Evolutionary conservation across 805 yeast genomes (phyloP), one percentile per base, ranked within the genome.

Genomic region (Saccharomycopsis guyanensis): DNA sequence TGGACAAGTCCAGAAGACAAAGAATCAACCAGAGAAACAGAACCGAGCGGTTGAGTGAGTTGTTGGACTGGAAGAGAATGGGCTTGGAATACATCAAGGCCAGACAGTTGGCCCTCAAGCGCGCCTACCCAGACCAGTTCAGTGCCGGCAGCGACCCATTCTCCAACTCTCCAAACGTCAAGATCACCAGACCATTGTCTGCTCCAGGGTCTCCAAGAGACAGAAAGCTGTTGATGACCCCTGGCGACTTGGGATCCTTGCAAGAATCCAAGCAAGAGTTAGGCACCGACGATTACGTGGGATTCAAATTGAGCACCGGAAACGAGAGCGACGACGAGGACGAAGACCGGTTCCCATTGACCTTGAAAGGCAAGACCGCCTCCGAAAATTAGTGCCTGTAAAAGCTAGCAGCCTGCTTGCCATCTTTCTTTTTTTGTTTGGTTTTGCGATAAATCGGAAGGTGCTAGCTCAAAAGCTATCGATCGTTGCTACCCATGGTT

Each of bases 61-160:
- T 91, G 57, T 75, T 91, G 51, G 98, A 91, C 68, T 91, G 98
- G 98, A 86, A 85, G 66, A 77, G 97, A 59, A 89, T 91, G 97
- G 98, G 98, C 0, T 70, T 91, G 44, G 98, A 93, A 65, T 91
- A 91, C 64, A 80, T 86, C 58, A 91, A 91, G 69, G 97, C 97
- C 13, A 79, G 97, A 59, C 88, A 86, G 59, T 74, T 91, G 57
- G 87, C 96, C 0, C 72, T 91, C 62, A 83, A 89, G 63, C 74
- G 97, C 59, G 97, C 97, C 2, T 91, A 93, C 61, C 96, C 97
- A 22, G 87, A 84, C 53, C 73, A 82, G 56, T 91, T 80, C 65
- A 72, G 73, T 31, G 64, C 62, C 22, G 60, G 65, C 1, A 37
- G 37, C 34, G 69, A 71, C 58, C 77, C 71, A 43, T 72, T 64